These are phyloP conservation scores for Mycocalia duriaeana DNA, from an alignment of 1,284 basidiomycete genomes.

Conservation along the genomic window DNA sequence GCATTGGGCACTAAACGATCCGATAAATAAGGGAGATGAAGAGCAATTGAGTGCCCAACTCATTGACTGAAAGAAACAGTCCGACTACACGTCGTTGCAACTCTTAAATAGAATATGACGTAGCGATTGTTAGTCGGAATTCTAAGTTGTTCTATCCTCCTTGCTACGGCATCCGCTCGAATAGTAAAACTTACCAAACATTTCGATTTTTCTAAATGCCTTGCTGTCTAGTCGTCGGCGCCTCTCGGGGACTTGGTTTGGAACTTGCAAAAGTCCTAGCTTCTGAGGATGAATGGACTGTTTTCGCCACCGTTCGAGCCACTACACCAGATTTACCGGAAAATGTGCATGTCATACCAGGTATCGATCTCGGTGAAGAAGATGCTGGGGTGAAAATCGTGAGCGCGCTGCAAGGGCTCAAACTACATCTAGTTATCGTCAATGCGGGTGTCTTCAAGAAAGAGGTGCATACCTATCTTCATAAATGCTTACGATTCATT, in stretches of 20 bases:
- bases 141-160: not conserved
- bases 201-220: conserved; percentile 14
- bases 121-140: not conserved
- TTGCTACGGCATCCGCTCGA: not conserved
- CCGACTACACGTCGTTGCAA: not conserved
- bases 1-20: no score
- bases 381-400: conserved; percentile 31
- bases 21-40: no score
- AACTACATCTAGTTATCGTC: conserved; percentile 33
- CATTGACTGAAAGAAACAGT: not conserved
- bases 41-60: not conserved
- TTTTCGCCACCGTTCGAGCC: conserved; percentile 36
- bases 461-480: conserved; percentile 27
- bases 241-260: conserved; percentile 40
- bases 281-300: conserved; percentile 16
- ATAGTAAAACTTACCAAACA: no score
- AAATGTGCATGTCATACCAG: conserved; percentile 29
- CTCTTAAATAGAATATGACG: not conserved
- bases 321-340: conserved; percentile 20
- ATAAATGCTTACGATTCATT: not conserved
- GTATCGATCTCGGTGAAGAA: conserved; percentile 31
- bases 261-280: conserved; percentile 28
- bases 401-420: conserved; percentile 23
- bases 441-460: conserved; percentile 37
- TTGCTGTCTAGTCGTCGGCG: conserved; percentile 31